phyloP scores from a whole-genome alignment of 768 basidiomycete species.

The Ephemerocybe angulata region DNA sequence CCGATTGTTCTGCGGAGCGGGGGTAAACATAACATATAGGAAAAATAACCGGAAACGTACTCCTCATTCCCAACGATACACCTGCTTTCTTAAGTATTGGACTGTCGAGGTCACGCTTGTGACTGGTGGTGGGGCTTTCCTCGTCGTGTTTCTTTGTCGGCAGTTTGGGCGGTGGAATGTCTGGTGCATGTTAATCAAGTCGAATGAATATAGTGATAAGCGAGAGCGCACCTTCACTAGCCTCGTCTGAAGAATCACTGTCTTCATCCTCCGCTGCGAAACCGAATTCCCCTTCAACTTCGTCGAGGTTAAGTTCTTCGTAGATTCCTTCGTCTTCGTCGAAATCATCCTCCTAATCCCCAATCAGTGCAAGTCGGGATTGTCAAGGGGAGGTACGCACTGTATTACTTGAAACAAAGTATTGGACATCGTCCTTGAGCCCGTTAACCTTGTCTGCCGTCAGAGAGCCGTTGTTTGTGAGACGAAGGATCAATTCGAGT shows the following conservation, averaged over 20 bases:
- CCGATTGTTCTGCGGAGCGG: conserved; percentile 55
- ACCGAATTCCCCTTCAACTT: conserved; percentile 93
- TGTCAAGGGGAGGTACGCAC: conserved; percentile 44
- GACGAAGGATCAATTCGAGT: conserved; percentile 87
- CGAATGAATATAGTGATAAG: not conserved
- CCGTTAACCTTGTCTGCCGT: conserved; percentile 72
- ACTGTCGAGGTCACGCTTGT: conserved; percentile 74
- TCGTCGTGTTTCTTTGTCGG: conserved; percentile 77
- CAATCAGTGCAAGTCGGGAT: not conserved
- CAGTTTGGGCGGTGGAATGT: conserved; percentile 46
- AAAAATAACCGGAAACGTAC: conserved; percentile 41
- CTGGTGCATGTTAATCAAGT: not conserved
- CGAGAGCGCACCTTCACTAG: conserved; percentile 67
- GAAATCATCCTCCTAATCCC: conserved; percentile 85
- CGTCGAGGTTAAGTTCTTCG: conserved; percentile 94
- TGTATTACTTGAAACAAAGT: conserved; percentile 94
- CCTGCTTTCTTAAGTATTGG: conserved; percentile 77
- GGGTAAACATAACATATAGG: conserved; percentile 13
- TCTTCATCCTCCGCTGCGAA: conserved; percentile 73
- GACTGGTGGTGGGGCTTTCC: conserved; percentile 67
- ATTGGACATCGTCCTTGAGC: conserved; percentile 91
- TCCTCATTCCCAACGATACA: conserved; percentile 60
- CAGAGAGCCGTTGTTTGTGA: conserved; percentile 92
- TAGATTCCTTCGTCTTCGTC: conserved; percentile 97
- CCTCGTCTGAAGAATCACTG: conserved; percentile 71